phyloP scores from a whole-genome alignment of 805 yeast species.

The Metschnikowia noctiluminum region DNA sequence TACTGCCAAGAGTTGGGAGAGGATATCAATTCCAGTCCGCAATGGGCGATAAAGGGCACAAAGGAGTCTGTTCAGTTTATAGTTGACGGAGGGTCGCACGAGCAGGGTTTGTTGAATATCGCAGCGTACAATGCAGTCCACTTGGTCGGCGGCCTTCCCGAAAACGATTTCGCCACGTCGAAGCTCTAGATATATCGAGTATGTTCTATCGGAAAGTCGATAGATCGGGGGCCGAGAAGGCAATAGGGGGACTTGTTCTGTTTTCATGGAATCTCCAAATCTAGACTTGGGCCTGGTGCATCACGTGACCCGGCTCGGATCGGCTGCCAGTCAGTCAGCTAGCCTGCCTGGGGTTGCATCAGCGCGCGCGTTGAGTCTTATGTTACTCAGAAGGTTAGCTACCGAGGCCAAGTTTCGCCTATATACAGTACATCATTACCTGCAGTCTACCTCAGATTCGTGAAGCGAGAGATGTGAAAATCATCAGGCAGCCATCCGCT shows the following conservation, averaged over 20 bases:
- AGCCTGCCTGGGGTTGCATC: too few relatives aligned
- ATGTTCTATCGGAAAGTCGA: not conserved
- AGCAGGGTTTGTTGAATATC: conserved; percentile 49
- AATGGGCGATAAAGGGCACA: conserved; percentile 64
- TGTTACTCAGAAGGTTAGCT: too few relatives aligned
- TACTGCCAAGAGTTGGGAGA: conserved; percentile 50
- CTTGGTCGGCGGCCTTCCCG: conserved; percentile 22
- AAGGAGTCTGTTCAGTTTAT: conserved; percentile 50
- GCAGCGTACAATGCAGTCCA: conserved; percentile 50
- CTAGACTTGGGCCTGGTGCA: too few relatives aligned
- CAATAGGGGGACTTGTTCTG: not conserved
- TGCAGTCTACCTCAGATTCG: too few relatives aligned
- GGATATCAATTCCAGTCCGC: conserved; percentile 43
- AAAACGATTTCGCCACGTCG: conserved; percentile 2
- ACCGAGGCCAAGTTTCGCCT: too few relatives aligned
- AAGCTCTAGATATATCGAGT: conserved; percentile 2
- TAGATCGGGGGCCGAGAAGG: not conserved
- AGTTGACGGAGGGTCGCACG: conserved; percentile 30
- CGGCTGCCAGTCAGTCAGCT: too few relatives aligned
- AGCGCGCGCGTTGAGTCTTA: too few relatives aligned
- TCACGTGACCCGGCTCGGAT: too few relatives aligned
- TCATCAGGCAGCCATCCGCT: too few relatives aligned
- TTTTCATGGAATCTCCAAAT: too few relatives aligned
- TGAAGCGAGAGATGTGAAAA: too few relatives aligned
- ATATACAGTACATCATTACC: too few relatives aligned